Base-by-base conservation (phyloP, 495 filamentous ascomycete species). In the Sporormia fimetaria region DNA sequence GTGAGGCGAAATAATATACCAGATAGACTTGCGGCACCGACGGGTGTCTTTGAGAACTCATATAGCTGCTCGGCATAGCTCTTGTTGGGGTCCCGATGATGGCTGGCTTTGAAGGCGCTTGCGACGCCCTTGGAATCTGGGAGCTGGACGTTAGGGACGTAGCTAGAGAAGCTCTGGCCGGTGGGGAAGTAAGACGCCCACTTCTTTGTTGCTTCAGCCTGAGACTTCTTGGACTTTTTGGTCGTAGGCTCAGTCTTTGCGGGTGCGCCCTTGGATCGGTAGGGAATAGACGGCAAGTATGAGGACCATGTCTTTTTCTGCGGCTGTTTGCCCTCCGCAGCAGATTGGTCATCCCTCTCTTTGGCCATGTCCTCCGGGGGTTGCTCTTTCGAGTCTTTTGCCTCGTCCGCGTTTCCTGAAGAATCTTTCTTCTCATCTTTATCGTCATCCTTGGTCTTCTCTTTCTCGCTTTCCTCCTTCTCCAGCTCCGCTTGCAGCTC, bases 1-100 rank as follows among this genome's bases (percentile, higher is more conserved):
- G 35, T 27, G 25, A 17, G 17, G 18, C 1, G 32, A 12, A n/a
- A 25, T 34, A 6, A 40, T 42, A 40, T 45, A 60, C 55, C 56
- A 21, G 47, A 36, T 34, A 52, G 30, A 34, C 49, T 47, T 30
- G 51, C 61, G 15, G 61, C 61, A 15, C 61, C 61, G 6, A 64
- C 61, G 3, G 61, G 61, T 4, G 61, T 64, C 38, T 63, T 62
- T 0, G 57, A 61, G 31, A 64, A 64, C 21, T 61, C 58, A 23
- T 61, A 57, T 17, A 64, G 39, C 25, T 64, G 61, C 38, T 64
- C 59, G 3, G 57, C 42, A 37, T 62, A 62, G 21, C 52, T 56
- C 50, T 64, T 64, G 24, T 56, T 57, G 9, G 52, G 57, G 40
- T 64, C 57, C 15, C 54, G 39, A 22, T 58, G 42, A 42, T 61